Base-by-base conservation (phyloP, 2,329 filamentous ascomycete species). In the Rhinocladiella mackenziei region DNA sequence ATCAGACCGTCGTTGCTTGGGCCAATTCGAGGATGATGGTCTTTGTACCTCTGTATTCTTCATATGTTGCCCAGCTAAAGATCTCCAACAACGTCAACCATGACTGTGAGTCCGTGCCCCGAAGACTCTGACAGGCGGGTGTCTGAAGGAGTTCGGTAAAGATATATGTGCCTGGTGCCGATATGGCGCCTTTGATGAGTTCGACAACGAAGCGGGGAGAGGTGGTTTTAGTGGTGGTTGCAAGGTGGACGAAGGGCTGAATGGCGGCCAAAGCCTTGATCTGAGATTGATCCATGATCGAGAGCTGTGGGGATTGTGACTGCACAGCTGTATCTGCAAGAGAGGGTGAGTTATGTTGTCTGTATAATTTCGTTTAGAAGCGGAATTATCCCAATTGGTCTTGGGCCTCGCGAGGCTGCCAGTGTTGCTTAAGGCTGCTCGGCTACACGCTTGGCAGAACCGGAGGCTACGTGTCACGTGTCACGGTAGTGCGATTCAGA, bases 41-140 rank as follows among this genome's bases (percentile, higher is more conserved):
- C n/a, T n/a, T n/a, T n/a, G 43, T 60, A 81, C 79, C 62, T 63
- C 77, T 73, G 71, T 95, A 96, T 57, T 83, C 78, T 48, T 77
- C 71, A 73, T 88, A 96, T 48, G 88, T 95, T 49, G 91, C 92
- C 74, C 92, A 88, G 47, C 89, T 86, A 68, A 98, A 98, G 59
- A 94, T 83, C 65, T 89, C 77, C 32, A 98, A 82, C 10, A 94
- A 76, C 1, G 72, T 78, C 38, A 92, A 74, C 65, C 87, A 70
- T 29, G 65, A 57, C 5, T 74, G 69, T 28, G 73, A 65, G 8
- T 70, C 63, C 28, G 62, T 72, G 28, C 67, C 68, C 18, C 72
- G 66, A 32, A 97, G 80, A 9, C 78, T 75, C 65, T 92, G 85
- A 55, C 97, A 81, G 57, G 87, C 81, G 0, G 86, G 80, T 1